Base-by-base conservation (phyloP, 352 stramenopile genomes). In the Pythium dissimile region DNA sequence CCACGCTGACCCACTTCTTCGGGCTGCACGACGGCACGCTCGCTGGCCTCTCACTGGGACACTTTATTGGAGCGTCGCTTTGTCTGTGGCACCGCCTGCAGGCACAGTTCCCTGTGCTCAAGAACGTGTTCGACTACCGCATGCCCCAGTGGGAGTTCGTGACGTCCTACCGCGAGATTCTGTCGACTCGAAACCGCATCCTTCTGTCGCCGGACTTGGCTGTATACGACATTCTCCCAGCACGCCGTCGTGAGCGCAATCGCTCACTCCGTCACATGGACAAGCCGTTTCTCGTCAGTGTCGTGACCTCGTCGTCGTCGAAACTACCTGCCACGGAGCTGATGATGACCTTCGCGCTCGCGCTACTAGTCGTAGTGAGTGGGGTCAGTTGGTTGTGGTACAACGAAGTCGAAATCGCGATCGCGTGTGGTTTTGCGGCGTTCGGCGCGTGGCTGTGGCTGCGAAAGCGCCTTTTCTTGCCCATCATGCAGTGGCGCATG, bases 221-320 rank as follows among this genome's bases (percentile, higher is more conserved):
- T 13, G 52, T 47, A 16, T 50, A 65, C 52, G 44, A 45, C 31
- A 54, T 45, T 2, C 34, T 86, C 5, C 79, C 76, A 15, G 62
- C 73, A 13, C 57, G 66, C 21, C 64, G 79, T 26, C 62, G 82
- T 26, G 48, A 61, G 13, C 69, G 60, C 48, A 87, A 87, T 37
- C 54, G 62, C 20, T 43, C 68, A 38, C 65, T 89, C 13, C 16
- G 69, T 28, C 51, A 82, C 46, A 81, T 83, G 73, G 71, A 83
- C 34, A 75, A 81, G 52, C 39, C 79, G 34, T 73, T 78, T 44
- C 59, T 89, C 20, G 59, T 87, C 41, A 87, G 79, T 59, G 84
- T 90, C 45, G 70, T 67, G n/a, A 86, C 80, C 21, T 86, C 64
- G 1, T 70, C 77, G 0, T 67, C 62, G 5, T 62, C 74, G 15